Base-by-base conservation (phyloP, 1,284 basidiomycete species). In the Bjerkandera adusta region DNA sequence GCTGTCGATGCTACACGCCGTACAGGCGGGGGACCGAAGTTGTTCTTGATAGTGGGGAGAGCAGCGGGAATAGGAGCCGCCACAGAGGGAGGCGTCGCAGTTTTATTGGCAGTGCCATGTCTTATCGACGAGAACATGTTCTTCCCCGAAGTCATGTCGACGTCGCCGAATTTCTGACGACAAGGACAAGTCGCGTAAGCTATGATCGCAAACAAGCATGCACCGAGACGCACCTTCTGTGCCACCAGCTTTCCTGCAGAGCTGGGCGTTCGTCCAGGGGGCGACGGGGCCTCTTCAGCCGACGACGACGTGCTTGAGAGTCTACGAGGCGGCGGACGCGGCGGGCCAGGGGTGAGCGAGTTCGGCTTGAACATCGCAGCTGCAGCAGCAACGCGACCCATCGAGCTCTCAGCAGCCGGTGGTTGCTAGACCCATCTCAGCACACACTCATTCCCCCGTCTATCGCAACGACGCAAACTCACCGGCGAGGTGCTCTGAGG, bases 11-110 rank as follows among this genome's bases (percentile, higher is more conserved):
- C 50, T 30, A 59, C 58, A 8, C 67, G 64, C 24, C 75, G 59
- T 27, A 62, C 53, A 3, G 75, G 83, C n/a, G 85, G 81, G n/a
- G 84, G 79, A 5, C 68, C 72, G 54, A 75, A 83, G 46, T 66
- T 71, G 58, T 71, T 75, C 47, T 68, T 71, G 3, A 65, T 26
- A 5, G 37, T 46, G 1, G 58, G 50, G 48, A 83, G 79, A 7
- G 81, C 78, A 2, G 77, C 24, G 0, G 81, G 75, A 1, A 70
- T 57, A 7, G 66, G 61, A 3, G 75, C 66, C 3, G 68, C 65
- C 2, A 70, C 59, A 33, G 65, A 55, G 27, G 68, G 55, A 1
- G 67, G 60, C 3, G 62, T 22, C 8, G 68, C 57, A 46, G 59
- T 57, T 52, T 76, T 75, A 53, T 68, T 72, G 20, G 69, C 64